Conservation (phyloP, 2,329 filamentous ascomycete species). For the Tolypocladium guangdongense region DNA sequence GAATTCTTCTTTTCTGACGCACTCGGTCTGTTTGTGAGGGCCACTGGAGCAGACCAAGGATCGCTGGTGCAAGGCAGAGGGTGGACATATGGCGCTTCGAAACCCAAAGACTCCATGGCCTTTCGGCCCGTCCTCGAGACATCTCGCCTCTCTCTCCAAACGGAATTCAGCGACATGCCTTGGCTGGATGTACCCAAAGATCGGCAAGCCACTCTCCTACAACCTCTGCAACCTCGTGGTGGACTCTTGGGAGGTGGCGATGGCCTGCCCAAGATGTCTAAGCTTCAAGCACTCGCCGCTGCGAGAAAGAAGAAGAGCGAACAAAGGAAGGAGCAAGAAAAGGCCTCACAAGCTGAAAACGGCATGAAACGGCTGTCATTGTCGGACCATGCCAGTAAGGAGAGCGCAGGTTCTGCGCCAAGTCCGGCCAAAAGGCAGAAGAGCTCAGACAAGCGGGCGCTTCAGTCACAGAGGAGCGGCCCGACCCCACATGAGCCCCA, state of each 20-base stretch:
- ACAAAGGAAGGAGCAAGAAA: conserved; percentile 35
- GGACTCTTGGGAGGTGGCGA: conserved; percentile 71
- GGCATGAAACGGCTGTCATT: conserved; percentile 21
- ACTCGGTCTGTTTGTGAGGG: conserved; percentile 13
- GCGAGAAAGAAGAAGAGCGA: conserved; percentile 74
- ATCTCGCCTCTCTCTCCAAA: background rate
- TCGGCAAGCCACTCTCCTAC: conserved; percentile 54
- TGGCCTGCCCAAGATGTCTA: conserved; percentile 63
- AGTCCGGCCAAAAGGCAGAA: conserved; percentile 15
- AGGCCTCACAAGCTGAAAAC: conserved; percentile 12
- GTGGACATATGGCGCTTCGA: background rate
- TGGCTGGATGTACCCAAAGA: conserved; percentile 67
- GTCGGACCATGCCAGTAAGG: conserved; percentile 15
- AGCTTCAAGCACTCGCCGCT: conserved; percentile 81
- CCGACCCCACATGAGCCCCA: background rate
- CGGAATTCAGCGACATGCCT: conserved; percentile 68
- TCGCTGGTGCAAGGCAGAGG: conserved; percentile 5
- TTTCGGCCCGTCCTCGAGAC: background rate
- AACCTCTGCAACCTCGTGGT: conserved; percentile 41
- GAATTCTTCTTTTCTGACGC: conserved; percentile 20
- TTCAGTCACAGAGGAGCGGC: background rate
- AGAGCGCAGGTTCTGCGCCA: conserved; percentile 11
- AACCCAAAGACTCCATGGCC: background rate
- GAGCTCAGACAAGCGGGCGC: conserved; percentile 1
- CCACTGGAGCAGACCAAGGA: conserved; percentile 21